Conservation (phyloP, 306 rosid genomes). For the Clitoria ternatea region DNA sequence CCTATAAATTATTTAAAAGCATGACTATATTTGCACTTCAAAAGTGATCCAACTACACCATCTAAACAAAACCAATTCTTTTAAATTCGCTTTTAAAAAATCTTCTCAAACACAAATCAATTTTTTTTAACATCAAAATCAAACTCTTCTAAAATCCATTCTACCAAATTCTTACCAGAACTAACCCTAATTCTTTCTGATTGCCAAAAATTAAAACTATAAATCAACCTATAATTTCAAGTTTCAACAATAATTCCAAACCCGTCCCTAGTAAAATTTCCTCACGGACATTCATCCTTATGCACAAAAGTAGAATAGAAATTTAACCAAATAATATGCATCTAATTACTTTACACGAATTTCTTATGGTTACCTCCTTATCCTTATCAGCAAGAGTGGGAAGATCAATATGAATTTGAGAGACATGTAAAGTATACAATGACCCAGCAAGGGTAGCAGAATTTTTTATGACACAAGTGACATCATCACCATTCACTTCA, state of each 20-base stretch:
- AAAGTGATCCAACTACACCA: background rate
- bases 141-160: background rate
- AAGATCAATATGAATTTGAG: conserved; percentile 67
- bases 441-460: conserved; percentile 85
- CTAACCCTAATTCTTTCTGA: background rate
- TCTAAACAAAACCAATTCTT: background rate
- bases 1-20: background rate
- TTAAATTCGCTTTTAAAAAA: background rate
- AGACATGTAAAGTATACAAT: conserved; percentile 74
- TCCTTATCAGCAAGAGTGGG: conserved; percentile 74
- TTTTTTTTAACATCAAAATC: background rate
- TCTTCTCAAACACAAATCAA: background rate
- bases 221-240: background rate
- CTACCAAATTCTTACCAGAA: background rate
- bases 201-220: background rate
- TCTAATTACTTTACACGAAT: background rate
- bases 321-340: background rate
- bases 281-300: background rate
- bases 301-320: background rate
- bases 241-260: background rate
- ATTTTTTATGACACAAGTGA: conserved; percentile 67
- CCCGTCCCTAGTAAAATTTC: background rate
- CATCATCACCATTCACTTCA: conserved; percentile 68
- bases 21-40: background rate
- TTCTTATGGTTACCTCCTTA: conserved; percentile 51